Percentiles rank a stretch among this genome's conserved stretches.
Conservation (phyloP, 2,329 filamentous ascomycete genomes). For the Leptographium wingfieldii region DNA sequence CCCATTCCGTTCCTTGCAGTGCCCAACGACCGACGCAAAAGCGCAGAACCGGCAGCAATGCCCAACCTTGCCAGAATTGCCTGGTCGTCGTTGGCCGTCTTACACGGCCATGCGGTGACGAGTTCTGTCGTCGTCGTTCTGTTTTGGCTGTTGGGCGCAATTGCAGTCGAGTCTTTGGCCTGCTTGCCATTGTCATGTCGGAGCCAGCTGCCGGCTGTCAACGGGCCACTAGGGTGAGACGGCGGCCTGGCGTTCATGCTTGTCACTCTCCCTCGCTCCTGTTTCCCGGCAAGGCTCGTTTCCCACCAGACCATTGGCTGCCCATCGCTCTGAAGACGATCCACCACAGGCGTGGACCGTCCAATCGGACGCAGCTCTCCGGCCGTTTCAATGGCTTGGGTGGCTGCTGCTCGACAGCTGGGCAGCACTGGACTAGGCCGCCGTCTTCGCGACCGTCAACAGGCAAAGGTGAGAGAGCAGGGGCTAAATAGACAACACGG, state of each 20-base stretch:
- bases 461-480: not conserved
- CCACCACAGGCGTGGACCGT: not conserved
- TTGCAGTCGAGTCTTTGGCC: not conserved
- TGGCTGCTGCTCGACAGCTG: not conserved
- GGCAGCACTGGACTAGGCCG: not conserved
- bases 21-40: not conserved
- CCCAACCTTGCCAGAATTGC: not conserved
- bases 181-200: not conserved
- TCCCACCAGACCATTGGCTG: slow-evolving; percentile 3
- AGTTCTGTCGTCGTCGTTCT: not conserved
- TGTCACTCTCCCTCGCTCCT: not conserved
- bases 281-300: slow-evolving; percentile 2
- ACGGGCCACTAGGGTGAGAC: not conserved
- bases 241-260: not conserved
- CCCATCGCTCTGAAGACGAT: not conserved
- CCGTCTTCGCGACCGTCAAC: not conserved
- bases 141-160: not conserved
- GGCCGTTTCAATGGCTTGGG: not conserved
- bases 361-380: not conserved
- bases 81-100: slow-evolving; percentile 3
- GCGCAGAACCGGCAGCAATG: not conserved
- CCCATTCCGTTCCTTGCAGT: not conserved
- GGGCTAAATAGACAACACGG: not conserved
- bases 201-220: not conserved
- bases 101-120: not conserved